Evolutionary conservation across 176 grass and related monocot species (phyloP).

Genomic region (Rhynchospora tenuis): DNA sequence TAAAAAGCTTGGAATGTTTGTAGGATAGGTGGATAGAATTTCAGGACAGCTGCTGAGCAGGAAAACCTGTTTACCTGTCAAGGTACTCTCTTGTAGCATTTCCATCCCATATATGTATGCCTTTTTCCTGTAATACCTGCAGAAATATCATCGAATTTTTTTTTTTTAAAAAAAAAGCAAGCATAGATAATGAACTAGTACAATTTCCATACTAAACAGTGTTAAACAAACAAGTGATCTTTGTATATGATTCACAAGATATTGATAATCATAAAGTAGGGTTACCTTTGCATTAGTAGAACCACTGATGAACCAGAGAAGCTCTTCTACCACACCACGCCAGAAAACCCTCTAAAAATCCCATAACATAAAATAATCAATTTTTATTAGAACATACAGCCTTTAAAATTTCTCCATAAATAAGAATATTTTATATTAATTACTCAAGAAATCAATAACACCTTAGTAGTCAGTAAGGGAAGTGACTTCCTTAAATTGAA

Average conservation of each 20-base stretch:
- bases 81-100: conserved; percentile 93
- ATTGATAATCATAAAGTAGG: not conserved
- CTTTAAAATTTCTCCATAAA: no score
- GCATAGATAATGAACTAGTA: not conserved
- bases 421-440: not conserved
- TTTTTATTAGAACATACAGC: not conserved
- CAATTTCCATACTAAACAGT: not conserved
- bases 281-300: conserved; percentile 75
- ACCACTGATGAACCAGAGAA: conserved; percentile 90
- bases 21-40: no score
- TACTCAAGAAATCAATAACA: conserved; percentile 8
- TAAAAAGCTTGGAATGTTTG: no score
- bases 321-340: conserved; percentile 81
- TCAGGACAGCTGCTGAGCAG: no score
- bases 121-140: conserved; percentile 76
- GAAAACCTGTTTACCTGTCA: conserved; percentile 39
- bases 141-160: not conserved
- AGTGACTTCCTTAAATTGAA: conserved; percentile 88
- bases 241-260: not conserved
- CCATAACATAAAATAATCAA: not conserved
- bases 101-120: conserved; percentile 86
- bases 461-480: conserved; percentile 86
- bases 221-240: not conserved
- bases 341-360: conserved; percentile 62
- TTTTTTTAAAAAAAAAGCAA: not conserved